Conservation (phyloP, 1,284 basidiomycete species). For the Heterobasidion occidentale region DNA sequence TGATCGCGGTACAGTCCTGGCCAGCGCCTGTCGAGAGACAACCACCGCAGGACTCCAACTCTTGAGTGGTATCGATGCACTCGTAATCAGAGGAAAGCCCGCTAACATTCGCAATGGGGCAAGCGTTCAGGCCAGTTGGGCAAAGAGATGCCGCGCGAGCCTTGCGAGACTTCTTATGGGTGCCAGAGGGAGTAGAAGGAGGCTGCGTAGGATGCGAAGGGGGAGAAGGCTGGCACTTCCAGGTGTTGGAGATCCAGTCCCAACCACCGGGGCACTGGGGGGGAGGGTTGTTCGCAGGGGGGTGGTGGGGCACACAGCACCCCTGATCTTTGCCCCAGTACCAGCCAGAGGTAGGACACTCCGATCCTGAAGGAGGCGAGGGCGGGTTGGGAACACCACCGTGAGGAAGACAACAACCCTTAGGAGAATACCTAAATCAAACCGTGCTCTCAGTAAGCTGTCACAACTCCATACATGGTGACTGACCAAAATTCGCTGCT, state of each 20-base stretch:
- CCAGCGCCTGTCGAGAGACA: slow-evolving; percentile 57
- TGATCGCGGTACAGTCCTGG: slow-evolving; percentile 63
- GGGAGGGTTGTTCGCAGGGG: slow-evolving; percentile 23
- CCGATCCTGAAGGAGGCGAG: slow-evolving; percentile 32
- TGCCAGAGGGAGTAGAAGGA: slow-evolving; percentile 24
- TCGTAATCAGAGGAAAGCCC: slow-evolving; percentile 43
- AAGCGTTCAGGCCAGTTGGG: slow-evolving; percentile 50
- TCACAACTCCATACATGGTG: not conserved
- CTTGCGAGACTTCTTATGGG: slow-evolving; percentile 6
- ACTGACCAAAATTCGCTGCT: slow-evolving; percentile 32
- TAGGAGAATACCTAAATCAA: slow-evolving; percentile 30
- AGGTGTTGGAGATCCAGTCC: slow-evolving; percentile 32
- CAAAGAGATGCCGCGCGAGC: slow-evolving; percentile 38
- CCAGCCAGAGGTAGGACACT: slow-evolving; percentile 32
- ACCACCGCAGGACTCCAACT: slow-evolving; percentile 67
- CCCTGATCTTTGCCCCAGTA: slow-evolving; percentile 30
- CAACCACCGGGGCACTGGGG: slow-evolving; percentile 41
- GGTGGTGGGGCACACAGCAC: slow-evolving; percentile 38
- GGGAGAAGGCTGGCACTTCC: slow-evolving; percentile 35
- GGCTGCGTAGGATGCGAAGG: slow-evolving; percentile 26
- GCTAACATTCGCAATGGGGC: slow-evolving; percentile 41
- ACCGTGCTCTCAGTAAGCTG: not conserved
- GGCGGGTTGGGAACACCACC: slow-evolving; percentile 38
- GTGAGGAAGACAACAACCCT: slow-evolving; percentile 40
- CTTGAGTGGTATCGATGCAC: slow-evolving; percentile 48